Evolutionary conservation across 164 flowering plant species (phyloP), one percentile per base, ranked within the genome.

Genomic region (Tetrastigma voinierianum): DNA sequence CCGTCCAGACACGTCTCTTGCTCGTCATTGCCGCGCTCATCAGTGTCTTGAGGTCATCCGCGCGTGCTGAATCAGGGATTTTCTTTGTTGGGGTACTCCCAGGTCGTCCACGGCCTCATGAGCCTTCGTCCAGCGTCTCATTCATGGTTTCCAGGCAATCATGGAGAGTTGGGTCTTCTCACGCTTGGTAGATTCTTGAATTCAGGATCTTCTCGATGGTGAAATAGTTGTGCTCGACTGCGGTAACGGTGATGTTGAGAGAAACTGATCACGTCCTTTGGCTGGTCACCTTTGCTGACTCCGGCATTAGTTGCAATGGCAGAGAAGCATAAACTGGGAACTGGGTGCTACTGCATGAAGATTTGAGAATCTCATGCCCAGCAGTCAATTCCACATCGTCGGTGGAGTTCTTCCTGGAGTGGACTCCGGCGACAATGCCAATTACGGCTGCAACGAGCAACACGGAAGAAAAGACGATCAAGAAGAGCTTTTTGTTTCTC

Each of bases 1-100:
- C 98, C 97, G 59, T 86, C 91, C 0, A 90, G 40, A 73, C 97
- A 93, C 0, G 91, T 78, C 1, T 85, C 89, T 64, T 90, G 93
- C 65, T 89, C 1, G 98, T 93, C 66, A 91, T 90, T 5, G 92
- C 92, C 4, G 90, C 80, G 43, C 93, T 86, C 11, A 89, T 47
- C 0, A 89, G 78, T 2, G 82, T 84, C 62, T 85, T 89, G 40
- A 90, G 82, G 54, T 90, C 87, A 15, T 84, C 87, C 0, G 90
- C n/a, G n/a, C 91, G 9, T 84, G 86, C 1, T 75, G 70, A 2
- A 60, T 2, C 0, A 89, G 25, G 0, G 90, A 72, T 59, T 85
- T 86, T n/a, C n/a, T 64, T 71, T 74, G 25, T 46, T 66, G 0
- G 92, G 96, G 66, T 91, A 93, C 9, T 32, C 55, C 47, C 14